phyloP scores from a whole-genome alignment of 441 rosid genomes.

The Populus hybrid region DNA sequence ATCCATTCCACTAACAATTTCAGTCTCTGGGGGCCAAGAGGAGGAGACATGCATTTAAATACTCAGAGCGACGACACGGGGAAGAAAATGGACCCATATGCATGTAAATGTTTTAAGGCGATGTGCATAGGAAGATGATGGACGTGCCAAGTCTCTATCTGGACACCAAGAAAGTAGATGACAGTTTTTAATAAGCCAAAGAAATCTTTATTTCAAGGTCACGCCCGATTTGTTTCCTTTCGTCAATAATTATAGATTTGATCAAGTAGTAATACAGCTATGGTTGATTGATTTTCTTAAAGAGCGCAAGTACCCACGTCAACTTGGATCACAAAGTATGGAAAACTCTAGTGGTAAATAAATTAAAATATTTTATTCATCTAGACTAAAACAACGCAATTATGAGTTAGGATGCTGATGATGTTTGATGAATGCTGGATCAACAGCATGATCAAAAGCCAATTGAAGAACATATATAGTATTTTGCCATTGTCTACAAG shows the following conservation, averaged over 20 bases:
- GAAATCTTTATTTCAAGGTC: constrained; percentile 15
- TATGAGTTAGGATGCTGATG: neutral
- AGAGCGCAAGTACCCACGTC: neutral
- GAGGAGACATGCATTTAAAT: constrained; percentile 1
- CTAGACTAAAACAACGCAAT: neutral
- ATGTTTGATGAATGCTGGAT: neutral
- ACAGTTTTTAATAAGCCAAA: constrained; percentile 27
- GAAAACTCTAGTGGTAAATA: neutral
- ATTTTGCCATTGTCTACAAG: neutral
- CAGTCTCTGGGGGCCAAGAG: neutral
- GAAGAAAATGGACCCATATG: constrained; percentile 18
- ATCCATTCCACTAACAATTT: neutral
- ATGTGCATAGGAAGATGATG: constrained; percentile 18
- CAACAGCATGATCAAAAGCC: neutral
- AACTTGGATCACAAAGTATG: neutral
- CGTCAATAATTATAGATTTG: neutral
- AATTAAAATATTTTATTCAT: neutral
- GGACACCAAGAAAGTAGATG: constrained; percentile 25
- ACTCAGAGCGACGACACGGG: neutral
- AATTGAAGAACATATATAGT: neutral
- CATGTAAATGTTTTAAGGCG: constrained; percentile 15
- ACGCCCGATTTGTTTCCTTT: neutral
- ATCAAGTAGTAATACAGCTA: neutral
- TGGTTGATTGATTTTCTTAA: neutral
- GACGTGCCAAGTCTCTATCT: constrained; percentile 35